These are phyloP conservation scores for Phytopythium sindhum DNA, from an alignment of 352 stramenopile genomes.

Conservation along the genomic window DNA sequence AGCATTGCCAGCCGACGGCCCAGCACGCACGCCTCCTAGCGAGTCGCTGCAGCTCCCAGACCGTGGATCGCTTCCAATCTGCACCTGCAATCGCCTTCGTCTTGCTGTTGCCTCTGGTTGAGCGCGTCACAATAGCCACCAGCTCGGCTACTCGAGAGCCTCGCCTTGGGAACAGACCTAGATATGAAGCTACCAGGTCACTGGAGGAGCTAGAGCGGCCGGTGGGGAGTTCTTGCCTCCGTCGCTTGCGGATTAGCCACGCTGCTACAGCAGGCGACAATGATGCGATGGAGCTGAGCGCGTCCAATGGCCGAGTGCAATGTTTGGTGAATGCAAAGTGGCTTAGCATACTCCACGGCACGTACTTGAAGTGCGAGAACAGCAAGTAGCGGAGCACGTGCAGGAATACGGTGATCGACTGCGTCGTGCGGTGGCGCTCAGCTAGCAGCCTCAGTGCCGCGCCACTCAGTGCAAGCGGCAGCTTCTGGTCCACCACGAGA, in stretches of 20 bases:
- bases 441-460: conserved; percentile 46
- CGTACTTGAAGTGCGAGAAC: conserved; percentile 54
- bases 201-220: background rate
- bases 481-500: conserved; percentile 58
- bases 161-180: background rate
- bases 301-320: conserved; percentile 17
- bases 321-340: conserved; percentile 32
- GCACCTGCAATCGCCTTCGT: background rate
- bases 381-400: conserved; percentile 59
- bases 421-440: conserved; percentile 44
- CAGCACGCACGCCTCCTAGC: conserved; percentile 28
- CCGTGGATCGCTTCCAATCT: conserved; percentile 31
- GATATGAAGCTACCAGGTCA: background rate
- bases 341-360: conserved; percentile 61
- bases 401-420: conserved; percentile 63
- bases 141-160: background rate
- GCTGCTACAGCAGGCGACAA: background rate
- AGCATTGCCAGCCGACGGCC: conserved; percentile 65
- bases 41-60: conserved; percentile 28
- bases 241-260: background rate
- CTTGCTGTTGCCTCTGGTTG: background rate
- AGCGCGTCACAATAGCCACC: background rate
- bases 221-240: background rate
- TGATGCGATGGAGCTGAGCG: background rate
- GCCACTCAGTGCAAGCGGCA: conserved; percentile 52